These are phyloP conservation scores for Candida incommunis DNA, from an alignment of 805 yeast genomes.

Conservation along the genomic window DNA sequence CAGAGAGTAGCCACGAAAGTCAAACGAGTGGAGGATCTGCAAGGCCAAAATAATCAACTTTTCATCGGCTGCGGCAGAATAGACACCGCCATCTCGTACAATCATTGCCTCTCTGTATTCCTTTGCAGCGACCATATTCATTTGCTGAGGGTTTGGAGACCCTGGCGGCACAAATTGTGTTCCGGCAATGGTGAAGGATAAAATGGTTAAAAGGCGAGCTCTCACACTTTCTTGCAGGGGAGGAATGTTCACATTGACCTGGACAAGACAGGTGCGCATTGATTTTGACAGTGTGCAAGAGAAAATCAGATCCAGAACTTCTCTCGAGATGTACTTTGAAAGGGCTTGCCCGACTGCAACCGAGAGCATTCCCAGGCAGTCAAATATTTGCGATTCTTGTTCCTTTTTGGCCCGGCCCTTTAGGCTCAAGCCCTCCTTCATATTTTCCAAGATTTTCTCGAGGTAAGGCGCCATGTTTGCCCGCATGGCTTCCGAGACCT, in stretches of 20 bases:
- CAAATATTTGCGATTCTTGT: constrained; percentile 73
- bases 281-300: constrained; percentile 74
- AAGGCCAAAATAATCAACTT: constrained; percentile 61
- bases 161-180: constrained; percentile 75
- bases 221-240: constrained; percentile 64
- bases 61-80: constrained; percentile 31
- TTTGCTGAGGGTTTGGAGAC: constrained; percentile 47
- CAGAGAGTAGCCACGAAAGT: constrained; percentile 60
- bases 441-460: constrained; percentile 73
- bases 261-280: constrained; percentile 60
- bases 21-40: constrained; percentile 59
- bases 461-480: constrained; percentile 77
- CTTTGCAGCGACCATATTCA: constrained; percentile 53
- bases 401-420: constrained; percentile 50
- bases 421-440: constrained; percentile 62
- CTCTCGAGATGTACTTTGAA: constrained; percentile 75
- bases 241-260: constrained; percentile 60
- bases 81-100: constrained; percentile 47
- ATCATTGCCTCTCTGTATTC: constrained; percentile 67
- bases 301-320: constrained; percentile 63
- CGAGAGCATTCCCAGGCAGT: constrained; percentile 77
- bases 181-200: constrained; percentile 71
- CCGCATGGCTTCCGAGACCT: constrained; percentile 62
- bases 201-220: constrained; percentile 50
- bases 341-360: constrained; percentile 86